Conservation (phyloP, 345 rosid species). For the Fremontodendron californicum region DNA sequence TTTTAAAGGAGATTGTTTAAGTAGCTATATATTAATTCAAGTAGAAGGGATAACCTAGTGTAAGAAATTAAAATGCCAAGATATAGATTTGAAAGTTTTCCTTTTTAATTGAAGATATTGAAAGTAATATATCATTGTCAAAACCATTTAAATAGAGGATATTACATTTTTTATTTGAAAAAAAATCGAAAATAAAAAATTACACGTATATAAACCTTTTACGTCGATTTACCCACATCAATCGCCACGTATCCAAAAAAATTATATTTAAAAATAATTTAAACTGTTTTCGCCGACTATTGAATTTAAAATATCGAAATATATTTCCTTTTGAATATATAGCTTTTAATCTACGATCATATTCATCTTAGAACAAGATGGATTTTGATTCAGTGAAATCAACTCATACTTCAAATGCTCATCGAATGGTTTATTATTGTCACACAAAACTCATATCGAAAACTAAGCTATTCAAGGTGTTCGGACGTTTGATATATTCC, state of each 20-base stretch:
- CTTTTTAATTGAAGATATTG: not conserved
- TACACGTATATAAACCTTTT: too few species aligned
- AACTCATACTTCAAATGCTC: not conserved
- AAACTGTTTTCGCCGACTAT: not conserved
- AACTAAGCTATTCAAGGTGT: not conserved
- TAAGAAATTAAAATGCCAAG: not conserved
- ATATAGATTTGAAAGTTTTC: not conserved
- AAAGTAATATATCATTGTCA: not conserved
- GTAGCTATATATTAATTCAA: not conserved
- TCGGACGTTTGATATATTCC: too few species aligned
- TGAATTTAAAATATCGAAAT: not conserved
- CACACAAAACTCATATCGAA: not conserved
- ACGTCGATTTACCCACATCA: not conserved
- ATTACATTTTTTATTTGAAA: not conserved
- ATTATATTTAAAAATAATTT: not conserved
- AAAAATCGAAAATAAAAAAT: not conserved
- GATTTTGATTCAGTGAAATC: not conserved
- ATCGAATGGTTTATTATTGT: not conserved
- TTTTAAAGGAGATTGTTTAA: too few species aligned
- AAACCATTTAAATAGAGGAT: not conserved
- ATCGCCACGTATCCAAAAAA: not conserved
- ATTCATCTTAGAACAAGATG: not conserved
- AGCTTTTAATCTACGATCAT: not conserved
- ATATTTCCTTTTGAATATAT: not conserved
- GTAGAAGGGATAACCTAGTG: not conserved